phyloP scores from a whole-genome alignment of 208 protist genomes.

The Balamuthia mandrillaris region DNA sequence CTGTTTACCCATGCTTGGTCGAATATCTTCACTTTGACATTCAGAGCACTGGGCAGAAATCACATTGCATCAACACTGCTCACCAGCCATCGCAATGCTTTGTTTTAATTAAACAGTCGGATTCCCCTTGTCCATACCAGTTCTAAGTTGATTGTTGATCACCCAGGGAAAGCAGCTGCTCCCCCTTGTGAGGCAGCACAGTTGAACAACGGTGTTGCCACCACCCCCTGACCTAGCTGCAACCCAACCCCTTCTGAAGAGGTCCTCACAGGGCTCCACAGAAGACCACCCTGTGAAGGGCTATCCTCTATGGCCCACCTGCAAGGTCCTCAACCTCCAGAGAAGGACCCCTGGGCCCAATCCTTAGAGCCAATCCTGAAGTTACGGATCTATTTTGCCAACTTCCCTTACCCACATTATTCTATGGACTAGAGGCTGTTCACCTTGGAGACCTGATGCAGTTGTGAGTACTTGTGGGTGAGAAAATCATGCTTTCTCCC shows the following conservation, averaged over 20 bases:
- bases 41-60: slow-evolving; percentile 85
- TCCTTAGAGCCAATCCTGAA: slow-evolving; percentile 78
- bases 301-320: background rate
- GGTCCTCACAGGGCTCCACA: background rate
- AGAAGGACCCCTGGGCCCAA: slow-evolving; percentile 17
- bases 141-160: slow-evolving; percentile 73
- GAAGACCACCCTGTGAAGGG: background rate
- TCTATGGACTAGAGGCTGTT: slow-evolving; percentile 77
- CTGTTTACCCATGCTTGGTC: slow-evolving; percentile 83
- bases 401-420: slow-evolving; percentile 81
- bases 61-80: slow-evolving; percentile 76
- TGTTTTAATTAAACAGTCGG: slow-evolving; percentile 88
- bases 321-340: background rate
- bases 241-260: background rate
- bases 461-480: slow-evolving; percentile 67
- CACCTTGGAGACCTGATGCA: slow-evolving; percentile 81
- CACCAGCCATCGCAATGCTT: slow-evolving; percentile 73
- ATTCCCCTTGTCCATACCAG: slow-evolving; percentile 80
- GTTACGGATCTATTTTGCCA: slow-evolving; percentile 80
- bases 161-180: too few species aligned
- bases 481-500: background rate
- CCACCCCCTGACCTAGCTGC: background rate
- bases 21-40: slow-evolving; percentile 84
- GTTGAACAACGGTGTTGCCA: background rate
- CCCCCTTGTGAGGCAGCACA: too few species aligned